Conservation (phyloP, 2,329 filamentous ascomycete species). For the Alternaria tenuissima region DNA sequence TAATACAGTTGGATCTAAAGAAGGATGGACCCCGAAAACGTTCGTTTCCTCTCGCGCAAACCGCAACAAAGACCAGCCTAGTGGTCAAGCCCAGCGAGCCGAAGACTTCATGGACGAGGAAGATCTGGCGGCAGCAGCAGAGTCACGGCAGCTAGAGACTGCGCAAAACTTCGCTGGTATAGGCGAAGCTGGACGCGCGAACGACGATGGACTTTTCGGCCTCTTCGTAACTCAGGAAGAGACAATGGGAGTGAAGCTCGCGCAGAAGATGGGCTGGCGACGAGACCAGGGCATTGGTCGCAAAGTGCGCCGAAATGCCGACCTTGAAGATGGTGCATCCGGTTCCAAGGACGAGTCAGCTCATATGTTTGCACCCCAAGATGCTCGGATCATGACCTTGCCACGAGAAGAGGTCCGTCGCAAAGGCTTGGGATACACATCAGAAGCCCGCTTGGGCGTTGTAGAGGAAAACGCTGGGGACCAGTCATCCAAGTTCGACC, state of each 20-base stretch:
- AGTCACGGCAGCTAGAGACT: slow-evolving; percentile 77
- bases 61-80: slow-evolving; percentile 72
- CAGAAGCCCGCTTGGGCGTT: slow-evolving; percentile 62
- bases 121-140: slow-evolving; percentile 85
- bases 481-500: slow-evolving; percentile 18
- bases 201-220: slow-evolving; percentile 69
- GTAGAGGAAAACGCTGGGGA: slow-evolving; percentile 37
- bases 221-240: slow-evolving; percentile 77
- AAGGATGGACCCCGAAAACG: slow-evolving; percentile 92
- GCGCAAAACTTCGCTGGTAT: slow-evolving; percentile 77
- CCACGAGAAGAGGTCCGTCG: slow-evolving; percentile 69
- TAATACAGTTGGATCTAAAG: slow-evolving; percentile 97
- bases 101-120: slow-evolving; percentile 99
- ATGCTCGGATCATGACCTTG: slow-evolving; percentile 74
- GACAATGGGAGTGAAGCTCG: slow-evolving; percentile 83
- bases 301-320: slow-evolving; percentile 77
- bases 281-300: slow-evolving; percentile 93
- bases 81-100: slow-evolving; percentile 66
- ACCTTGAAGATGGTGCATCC: slow-evolving; percentile 64
- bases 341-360: slow-evolving; percentile 50
- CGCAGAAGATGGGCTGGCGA: slow-evolving; percentile 95
- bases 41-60: slow-evolving; percentile 90
- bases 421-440: slow-evolving; percentile 74
- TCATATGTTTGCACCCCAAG: slow-evolving; percentile 86
- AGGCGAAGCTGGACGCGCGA: slow-evolving; percentile 67